phyloP scores from a whole-genome alignment of 148 eudicot species.

The Hydrangea macrophylla region DNA sequence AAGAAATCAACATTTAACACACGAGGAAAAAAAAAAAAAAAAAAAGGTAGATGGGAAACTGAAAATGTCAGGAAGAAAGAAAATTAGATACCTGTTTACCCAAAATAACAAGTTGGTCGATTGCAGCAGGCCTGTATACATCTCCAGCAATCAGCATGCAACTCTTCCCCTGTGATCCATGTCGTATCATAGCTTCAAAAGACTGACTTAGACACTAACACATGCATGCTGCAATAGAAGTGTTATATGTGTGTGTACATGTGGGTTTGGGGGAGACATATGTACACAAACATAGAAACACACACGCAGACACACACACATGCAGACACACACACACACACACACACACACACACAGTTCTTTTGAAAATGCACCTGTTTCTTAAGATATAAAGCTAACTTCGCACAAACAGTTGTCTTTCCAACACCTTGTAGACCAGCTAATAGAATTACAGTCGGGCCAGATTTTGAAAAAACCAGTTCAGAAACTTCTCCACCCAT shows the following conservation, averaged over 20 bases:
- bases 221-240: not conserved
- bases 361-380: slow-evolving; percentile 61
- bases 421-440: slow-evolving; percentile 99
- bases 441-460: slow-evolving; percentile 81
- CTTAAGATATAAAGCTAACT: slow-evolving; percentile 87
- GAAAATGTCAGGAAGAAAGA: not conserved
- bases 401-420: slow-evolving; percentile 94
- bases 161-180: slow-evolving; percentile 69
- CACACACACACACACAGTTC: too few species aligned
- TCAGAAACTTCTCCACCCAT: slow-evolving; percentile 99
- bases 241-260: not conserved
- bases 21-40: not conserved
- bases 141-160: slow-evolving; percentile 99
- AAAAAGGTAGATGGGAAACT: slow-evolving; percentile 2
- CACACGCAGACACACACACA: too few species aligned
- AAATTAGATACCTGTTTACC: slow-evolving; percentile 67
- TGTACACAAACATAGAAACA: too few species aligned
- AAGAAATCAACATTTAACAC: not conserved
- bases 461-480: slow-evolving; percentile 75
- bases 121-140: slow-evolving; percentile 98
- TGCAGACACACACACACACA: too few species aligned
- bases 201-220: not conserved
- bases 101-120: slow-evolving; percentile 85
- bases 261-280: not conserved
- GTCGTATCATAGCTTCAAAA: not conserved